A percentile compares a stretch with the other conserved stretches of the same genome.
Conservation (phyloP, 441 rosid genomes). For the Isatis lusitanica region DNA sequence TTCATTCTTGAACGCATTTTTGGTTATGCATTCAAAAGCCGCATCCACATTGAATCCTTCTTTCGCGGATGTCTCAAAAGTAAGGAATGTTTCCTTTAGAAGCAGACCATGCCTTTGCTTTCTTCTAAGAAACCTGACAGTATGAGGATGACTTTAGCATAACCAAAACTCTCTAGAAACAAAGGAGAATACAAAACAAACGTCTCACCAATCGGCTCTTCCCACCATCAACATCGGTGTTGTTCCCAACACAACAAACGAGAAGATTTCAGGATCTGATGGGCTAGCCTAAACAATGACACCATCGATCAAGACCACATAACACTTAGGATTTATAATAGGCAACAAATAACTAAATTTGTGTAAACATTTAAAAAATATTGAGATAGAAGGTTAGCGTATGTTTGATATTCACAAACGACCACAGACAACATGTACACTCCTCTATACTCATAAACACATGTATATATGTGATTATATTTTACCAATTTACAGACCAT, state of each 20-base stretch:
- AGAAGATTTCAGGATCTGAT: conserved; percentile 84
- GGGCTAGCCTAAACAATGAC: conserved; percentile 67
- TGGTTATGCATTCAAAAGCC: conserved; percentile 48
- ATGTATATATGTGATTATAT: too few species aligned
- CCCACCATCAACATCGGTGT: conserved; percentile 62
- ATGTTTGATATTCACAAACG: too few species aligned
- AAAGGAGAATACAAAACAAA: neutral
- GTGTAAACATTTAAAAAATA: too few species aligned
- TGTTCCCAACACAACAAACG: conserved; percentile 84
- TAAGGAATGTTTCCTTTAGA: conserved; percentile 53
- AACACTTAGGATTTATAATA: neutral
- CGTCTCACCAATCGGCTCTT: conserved; percentile 53
- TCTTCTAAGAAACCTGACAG: conserved; percentile 49
- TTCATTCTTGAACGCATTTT: conserved; percentile 44
- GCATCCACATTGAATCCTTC: conserved; percentile 53
- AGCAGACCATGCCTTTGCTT: conserved; percentile 55
- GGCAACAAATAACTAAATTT: too few species aligned
- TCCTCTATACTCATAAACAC: too few species aligned
- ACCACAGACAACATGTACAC: too few species aligned
- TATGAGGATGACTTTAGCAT: neutral
- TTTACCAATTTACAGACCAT: too few species aligned
- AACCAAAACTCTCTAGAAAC: neutral
- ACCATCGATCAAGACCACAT: neutral
- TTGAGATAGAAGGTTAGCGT: too few species aligned
- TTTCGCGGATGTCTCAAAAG: conserved; percentile 60